phyloP scores from a whole-genome alignment of 345 rosid species.

The Ailanthus altissimus region DNA sequence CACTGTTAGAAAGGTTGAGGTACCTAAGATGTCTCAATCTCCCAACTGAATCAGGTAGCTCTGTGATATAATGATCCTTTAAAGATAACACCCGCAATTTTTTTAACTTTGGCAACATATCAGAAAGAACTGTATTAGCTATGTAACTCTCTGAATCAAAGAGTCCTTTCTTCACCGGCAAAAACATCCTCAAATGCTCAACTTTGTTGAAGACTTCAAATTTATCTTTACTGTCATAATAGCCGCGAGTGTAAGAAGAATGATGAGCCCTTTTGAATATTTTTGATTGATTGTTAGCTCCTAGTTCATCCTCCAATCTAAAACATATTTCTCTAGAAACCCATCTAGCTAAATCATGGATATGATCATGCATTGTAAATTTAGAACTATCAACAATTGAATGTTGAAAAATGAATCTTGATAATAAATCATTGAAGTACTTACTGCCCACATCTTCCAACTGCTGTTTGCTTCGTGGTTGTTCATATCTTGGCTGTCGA shows the following conservation, averaged over 20 bases:
- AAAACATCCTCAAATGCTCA: background rate
- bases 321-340: background rate
- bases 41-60: background rate
- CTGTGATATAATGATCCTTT: background rate
- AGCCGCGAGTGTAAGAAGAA: background rate
- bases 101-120: background rate
- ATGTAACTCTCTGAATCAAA: background rate
- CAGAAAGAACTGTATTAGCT: background rate
- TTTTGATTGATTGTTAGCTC: background rate
- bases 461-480: too few species aligned
- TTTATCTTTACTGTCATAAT: background rate
- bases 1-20: background rate
- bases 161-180: background rate
- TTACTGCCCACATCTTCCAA: background rate
- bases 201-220: background rate
- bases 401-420: conserved; percentile 18
- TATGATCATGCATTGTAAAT: background rate
- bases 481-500: background rate
- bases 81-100: background rate
- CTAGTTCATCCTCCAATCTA: background rate
- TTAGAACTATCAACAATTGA: too few species aligned
- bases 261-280: background rate
- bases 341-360: background rate
- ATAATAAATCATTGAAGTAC: background rate
- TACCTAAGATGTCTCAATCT: background rate